phyloP scores from a whole-genome alignment of 345 rosid species.

The Viola odorata region DNA sequence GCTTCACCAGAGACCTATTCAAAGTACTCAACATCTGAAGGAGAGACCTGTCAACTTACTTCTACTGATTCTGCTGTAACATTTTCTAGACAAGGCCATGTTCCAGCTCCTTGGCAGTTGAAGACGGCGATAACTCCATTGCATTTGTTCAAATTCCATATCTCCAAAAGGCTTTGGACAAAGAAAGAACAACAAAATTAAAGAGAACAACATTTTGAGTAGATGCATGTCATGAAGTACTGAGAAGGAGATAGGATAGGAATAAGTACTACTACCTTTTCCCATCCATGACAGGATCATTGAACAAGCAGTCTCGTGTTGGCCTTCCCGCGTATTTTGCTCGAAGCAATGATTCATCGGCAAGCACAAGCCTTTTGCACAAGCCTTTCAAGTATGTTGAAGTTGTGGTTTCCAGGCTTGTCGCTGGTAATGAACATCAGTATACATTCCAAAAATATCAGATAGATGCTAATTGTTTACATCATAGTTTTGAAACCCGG shows the following conservation, averaged over 20 bases:
- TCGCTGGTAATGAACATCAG: constrained; percentile 30
- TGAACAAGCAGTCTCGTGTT: constrained; percentile 45
- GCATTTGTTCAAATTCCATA: constrained; percentile 54
- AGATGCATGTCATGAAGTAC: background rate
- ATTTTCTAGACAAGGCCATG: constrained; percentile 39
- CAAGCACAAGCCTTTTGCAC: constrained; percentile 49
- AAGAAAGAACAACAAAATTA: background rate
- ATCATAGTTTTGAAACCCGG: too few relatives aligned
- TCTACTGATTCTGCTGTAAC: background rate
- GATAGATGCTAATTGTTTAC: background rate
- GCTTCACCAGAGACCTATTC: constrained; percentile 43
- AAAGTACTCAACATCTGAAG: constrained; percentile 40
- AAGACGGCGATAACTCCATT: constrained; percentile 46
- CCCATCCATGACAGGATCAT: constrained; percentile 48
- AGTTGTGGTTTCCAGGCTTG: constrained; percentile 49
- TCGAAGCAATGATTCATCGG: constrained; percentile 48
- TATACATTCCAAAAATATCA: background rate
- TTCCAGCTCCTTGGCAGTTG: constrained; percentile 61
- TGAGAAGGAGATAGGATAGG: background rate
- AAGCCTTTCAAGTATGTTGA: constrained; percentile 44
- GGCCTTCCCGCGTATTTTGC: constrained; percentile 60
- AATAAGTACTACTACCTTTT: constrained; percentile 30
- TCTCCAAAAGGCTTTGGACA: constrained; percentile 40
- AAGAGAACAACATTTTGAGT: too few relatives aligned
- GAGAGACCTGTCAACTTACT: constrained; percentile 34